Evolutionary conservation across 139 green algal species (phyloP), one percentile per base, ranked within the genome.

Genomic region (Coelastrella sp.): DNA sequence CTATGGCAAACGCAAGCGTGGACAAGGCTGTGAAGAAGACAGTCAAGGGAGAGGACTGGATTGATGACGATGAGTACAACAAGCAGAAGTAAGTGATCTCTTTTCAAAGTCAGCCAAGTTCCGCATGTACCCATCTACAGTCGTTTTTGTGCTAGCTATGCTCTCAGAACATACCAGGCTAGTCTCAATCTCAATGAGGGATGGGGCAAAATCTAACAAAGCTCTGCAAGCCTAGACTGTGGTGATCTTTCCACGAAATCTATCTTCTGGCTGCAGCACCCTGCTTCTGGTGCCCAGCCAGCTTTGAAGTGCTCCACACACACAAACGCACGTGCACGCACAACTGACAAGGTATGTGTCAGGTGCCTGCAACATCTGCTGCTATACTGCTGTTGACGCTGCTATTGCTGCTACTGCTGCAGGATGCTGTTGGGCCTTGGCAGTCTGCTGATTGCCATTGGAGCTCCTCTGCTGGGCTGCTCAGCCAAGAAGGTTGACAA

Each of bases 21-120:
- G 84, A 88, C 68, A 88, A 88, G 84, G 66, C 84, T 12, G 84
- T 88, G 19, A 88, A 88, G 84, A 88, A 88, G 84, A 57, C 66
- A 22, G 82, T 87, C 15, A 87, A 78, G 82, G 82, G 82, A 24
- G 68, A 65, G 20, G 84, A 72, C 65, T 88, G 68, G 68, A 88
- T 88, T 20, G 68, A 81, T 80, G 84, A 88, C 59, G 84, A 88
- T 27, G 84, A 80, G 74, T 80, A 80, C 74, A 80, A 80, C 74
- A 57, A 80, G 74, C 24, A 80, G 12, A 80, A 80, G 74, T 76
- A 35, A 76, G 68, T 24, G 68, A 70, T 14, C 6, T 70, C 63
- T 70, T 70, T 14, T 70, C 15, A 6, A 17, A 9, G 63, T 70
- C 63, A 70, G 12, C 15, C 6, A 70, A 70, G 63, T 6, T 22